Base-by-base conservation (phyloP, 371 early-diverging fungal species). In the Mucor saturninus region DNA sequence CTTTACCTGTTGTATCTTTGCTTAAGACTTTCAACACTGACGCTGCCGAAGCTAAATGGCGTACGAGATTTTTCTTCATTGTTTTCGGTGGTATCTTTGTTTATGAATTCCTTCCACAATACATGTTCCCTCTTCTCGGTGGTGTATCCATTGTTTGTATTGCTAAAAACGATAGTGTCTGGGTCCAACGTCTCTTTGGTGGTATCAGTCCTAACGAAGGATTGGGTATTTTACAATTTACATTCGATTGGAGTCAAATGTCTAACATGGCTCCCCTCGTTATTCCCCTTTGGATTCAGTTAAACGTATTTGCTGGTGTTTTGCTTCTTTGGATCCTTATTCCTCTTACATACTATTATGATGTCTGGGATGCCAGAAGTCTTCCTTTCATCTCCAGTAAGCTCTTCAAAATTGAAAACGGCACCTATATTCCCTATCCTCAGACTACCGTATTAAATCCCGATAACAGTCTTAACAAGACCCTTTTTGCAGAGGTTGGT, bases 1-100 rank as follows among this genome's bases (percentile, higher is more conserved):
- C 80, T 30, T 75, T 97, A 28, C 86, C 93, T 40, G 84, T 81
- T 29, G 87, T 91, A 10, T 89, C 95, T 1, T 65, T 95, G 29
- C 84, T 93, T 62, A 81, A 81, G 30, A 85, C 93, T 0, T 81
- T 94, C 26, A 94, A 93, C 67, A 46, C 76, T 0, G 73, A 79
- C 35, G 78, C 84, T 29, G 73, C 79, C 31, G 82, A 83, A 60
- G 77, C 90, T 48, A 83, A 85, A 57, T 87, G 88, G 83, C 65
- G 90, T n/a, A 75, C 77, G 7, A 61, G 82, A 4, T 85, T 84
- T 58, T 82, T 85, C 61, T 81, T 84, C 64, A 60, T 81, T 1
- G 72, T 83, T 0, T 79, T 79, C 57, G 64, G 43, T 0, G 61
- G 54, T 42, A 62, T 71, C 26, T 82, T 82, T 65, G 49, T 79